A percentile compares a stretch with the other conserved stretches of the same genome.
These are phyloP conservation scores for Globisporangium solare DNA, from an alignment of 352 stramenopile species.

Conservation along the genomic window DNA sequence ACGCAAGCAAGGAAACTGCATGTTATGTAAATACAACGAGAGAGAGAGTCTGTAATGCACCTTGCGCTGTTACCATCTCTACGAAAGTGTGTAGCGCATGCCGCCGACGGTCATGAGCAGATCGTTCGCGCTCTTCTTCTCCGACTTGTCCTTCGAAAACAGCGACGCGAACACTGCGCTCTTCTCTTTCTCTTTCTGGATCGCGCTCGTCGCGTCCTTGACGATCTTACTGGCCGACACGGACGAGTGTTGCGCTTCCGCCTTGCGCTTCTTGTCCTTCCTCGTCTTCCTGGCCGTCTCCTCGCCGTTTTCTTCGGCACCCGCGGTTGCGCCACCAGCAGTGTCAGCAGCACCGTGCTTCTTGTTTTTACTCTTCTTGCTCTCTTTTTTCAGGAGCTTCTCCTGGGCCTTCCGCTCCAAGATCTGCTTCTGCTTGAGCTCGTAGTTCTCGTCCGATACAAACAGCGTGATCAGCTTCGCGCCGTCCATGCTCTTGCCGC, in stretches of 20 bases:
- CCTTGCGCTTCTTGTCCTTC: constrained; percentile 41
- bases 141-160: constrained; percentile 63
- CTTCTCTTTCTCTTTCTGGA: constrained; percentile 65
- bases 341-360: not conserved
- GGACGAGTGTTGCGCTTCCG: constrained; percentile 12
- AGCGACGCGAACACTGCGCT: constrained; percentile 80
- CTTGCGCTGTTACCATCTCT: constrained; percentile 14
- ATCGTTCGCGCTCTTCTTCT: constrained; percentile 74
- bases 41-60: too few species aligned
- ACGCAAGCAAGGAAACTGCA: not conserved
- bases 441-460: constrained; percentile 53
- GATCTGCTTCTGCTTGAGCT: constrained; percentile 33
- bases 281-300: constrained; percentile 13
- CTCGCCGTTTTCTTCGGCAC: constrained; percentile 4
- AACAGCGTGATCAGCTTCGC: constrained; percentile 59
- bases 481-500: constrained; percentile 42
- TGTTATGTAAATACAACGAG: not conserved
- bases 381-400: constrained; percentile 47
- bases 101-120: constrained; percentile 82
- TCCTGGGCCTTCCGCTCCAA: constrained; percentile 43
- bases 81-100: constrained; percentile 82
- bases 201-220: constrained; percentile 47
- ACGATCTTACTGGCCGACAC: constrained; percentile 38
- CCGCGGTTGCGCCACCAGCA: not conserved
- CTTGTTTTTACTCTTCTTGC: constrained; percentile 32